phyloP scores from a whole-genome alignment of 805 yeast species.

The Candida pseudofarinosa region DNA sequence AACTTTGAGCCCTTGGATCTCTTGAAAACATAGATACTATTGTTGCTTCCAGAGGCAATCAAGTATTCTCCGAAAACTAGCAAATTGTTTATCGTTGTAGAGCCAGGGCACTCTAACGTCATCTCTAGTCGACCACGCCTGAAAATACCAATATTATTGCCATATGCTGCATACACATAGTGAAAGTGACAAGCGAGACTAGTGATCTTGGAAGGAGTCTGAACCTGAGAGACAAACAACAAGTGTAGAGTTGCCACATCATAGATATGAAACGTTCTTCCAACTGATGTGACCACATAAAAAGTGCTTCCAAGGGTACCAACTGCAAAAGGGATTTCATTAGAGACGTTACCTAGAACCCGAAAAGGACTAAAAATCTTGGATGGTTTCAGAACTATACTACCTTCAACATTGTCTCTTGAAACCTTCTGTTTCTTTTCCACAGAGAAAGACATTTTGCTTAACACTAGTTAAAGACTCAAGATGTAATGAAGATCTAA shows the following conservation, averaged over 20 bases:
- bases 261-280: slow-evolving; percentile 84
- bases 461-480: neutral
- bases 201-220: slow-evolving; percentile 66
- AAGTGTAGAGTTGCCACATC: slow-evolving; percentile 85
- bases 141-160: slow-evolving; percentile 67
- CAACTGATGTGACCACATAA: slow-evolving; percentile 86
- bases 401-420: neutral
- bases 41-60: slow-evolving; percentile 45
- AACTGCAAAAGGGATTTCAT: slow-evolving; percentile 77
- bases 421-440: slow-evolving; percentile 34
- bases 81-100: slow-evolving; percentile 43
- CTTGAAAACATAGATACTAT: slow-evolving; percentile 51
- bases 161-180: slow-evolving; percentile 74
- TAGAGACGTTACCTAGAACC: slow-evolving; percentile 84
- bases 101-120: slow-evolving; percentile 29
- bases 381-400: slow-evolving; percentile 16
- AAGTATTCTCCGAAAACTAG: slow-evolving; percentile 75
- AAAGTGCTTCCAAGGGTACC: slow-evolving; percentile 87
- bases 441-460: slow-evolving; percentile 19
- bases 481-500: neutral
- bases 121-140: slow-evolving; percentile 72
- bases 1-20: slow-evolving; percentile 40
- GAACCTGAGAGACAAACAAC: slow-evolving; percentile 78
- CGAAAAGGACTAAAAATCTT: slow-evolving; percentile 79
- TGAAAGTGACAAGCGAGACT: slow-evolving; percentile 79